phyloP scores from a whole-genome alignment of 2,329 filamentous ascomycete species.

The Beauveria caledonica region DNA sequence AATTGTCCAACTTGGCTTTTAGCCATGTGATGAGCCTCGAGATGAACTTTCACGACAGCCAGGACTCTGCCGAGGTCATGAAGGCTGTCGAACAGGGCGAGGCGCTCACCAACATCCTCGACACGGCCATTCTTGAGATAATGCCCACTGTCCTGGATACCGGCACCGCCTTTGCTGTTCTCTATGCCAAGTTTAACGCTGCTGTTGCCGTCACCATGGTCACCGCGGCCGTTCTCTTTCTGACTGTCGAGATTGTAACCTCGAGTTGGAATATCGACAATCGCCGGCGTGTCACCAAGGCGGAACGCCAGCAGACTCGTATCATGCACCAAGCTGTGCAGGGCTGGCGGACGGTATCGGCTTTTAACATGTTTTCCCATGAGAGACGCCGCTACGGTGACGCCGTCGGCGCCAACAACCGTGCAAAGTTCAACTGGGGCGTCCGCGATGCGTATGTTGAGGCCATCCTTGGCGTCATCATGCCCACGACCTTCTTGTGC shows the following conservation, averaged over 20 bases:
- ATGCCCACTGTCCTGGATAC: slow-evolving; percentile 56
- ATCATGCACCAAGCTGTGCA: slow-evolving; percentile 50
- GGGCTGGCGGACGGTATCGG: slow-evolving; percentile 51
- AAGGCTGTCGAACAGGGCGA: slow-evolving; percentile 56
- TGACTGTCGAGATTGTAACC: slow-evolving; percentile 23
- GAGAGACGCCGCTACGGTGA: slow-evolving; percentile 21
- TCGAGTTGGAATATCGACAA: slow-evolving; percentile 27
- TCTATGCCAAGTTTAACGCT: slow-evolving; percentile 54
- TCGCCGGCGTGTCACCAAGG: slow-evolving; percentile 21
- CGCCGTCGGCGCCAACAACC: slow-evolving; percentile 19
- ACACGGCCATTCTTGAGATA: slow-evolving; percentile 51
- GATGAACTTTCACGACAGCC: slow-evolving; percentile 61
- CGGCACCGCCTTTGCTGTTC: slow-evolving; percentile 49
- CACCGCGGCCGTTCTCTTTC: slow-evolving; percentile 14
- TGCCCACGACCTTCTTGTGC: slow-evolving; percentile 33
- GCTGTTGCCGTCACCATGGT: slow-evolving; percentile 41
- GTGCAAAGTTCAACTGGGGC: slow-evolving; percentile 16
- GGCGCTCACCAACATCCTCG: slow-evolving; percentile 50
- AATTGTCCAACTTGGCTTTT: slow-evolving; percentile 40
- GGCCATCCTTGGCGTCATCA: slow-evolving; percentile 31
- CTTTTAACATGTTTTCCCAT: slow-evolving; percentile 29
- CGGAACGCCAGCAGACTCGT: slow-evolving; percentile 39
- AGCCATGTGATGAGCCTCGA: slow-evolving; percentile 60
- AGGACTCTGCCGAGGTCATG: slow-evolving; percentile 56
- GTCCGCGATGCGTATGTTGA: slow-evolving; percentile 18